Evolutionary conservation across 306 rosid species (phyloP).

Genomic region (Chamaecrista fasciculata): DNA sequence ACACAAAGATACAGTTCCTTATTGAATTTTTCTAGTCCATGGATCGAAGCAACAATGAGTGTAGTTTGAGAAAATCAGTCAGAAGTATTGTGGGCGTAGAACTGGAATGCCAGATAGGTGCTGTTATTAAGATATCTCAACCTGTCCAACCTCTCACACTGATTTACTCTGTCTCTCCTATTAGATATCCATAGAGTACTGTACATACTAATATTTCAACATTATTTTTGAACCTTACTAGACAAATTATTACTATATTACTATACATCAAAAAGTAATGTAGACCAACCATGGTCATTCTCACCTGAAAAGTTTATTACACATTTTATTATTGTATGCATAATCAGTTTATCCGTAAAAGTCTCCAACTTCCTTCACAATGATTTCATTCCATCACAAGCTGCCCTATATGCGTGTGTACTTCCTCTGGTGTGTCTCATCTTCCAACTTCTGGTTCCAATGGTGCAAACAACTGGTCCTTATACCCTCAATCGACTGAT

Average conservation of each 20-base stretch:
- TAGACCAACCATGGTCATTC: not conserved
- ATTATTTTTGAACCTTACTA: not conserved
- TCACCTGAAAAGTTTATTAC: not conserved
- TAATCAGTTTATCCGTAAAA: not conserved
- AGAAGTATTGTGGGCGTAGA: not conserved
- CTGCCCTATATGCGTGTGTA: not conserved
- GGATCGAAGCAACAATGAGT: not conserved
- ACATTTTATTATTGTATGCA: not conserved
- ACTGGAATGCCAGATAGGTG: not conserved
- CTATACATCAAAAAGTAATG: not conserved
- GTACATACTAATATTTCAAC: not conserved
- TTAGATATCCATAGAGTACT: not conserved
- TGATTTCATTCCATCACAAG: slow-evolving; percentile 15
- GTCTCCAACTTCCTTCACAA: not conserved
- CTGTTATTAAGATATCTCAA: not conserved
- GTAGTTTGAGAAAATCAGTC: not conserved
- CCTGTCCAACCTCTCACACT: not conserved
- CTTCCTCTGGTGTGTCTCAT: not conserved
- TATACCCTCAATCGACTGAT: not conserved
- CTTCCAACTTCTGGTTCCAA: not conserved
- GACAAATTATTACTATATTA: slow-evolving; percentile 7
- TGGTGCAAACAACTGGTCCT: slow-evolving; percentile 1
- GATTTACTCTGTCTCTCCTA: not conserved
- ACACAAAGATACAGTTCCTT: too few relatives aligned
- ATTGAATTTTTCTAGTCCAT: too few relatives aligned